Evolutionary conservation across 208 protist species (phyloP), one percentile per base, ranked within the genome.

Genomic region (Wallacemonas sp.): DNA sequence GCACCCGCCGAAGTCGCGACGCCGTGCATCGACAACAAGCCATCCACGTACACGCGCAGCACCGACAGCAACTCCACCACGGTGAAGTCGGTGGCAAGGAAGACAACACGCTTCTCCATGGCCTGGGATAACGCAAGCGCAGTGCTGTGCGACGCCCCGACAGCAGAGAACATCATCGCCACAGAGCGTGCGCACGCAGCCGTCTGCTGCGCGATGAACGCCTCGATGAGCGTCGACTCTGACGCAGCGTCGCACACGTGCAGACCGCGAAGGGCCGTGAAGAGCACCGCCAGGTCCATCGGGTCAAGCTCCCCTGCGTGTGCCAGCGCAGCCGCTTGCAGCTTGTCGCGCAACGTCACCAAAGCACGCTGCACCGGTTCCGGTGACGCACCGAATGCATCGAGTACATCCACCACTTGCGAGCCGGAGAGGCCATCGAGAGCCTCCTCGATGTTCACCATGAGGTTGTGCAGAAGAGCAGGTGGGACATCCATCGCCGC

Each of bases 71-170:
- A 69, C 79, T 95, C 89, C 8, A 46, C 62, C 1, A 85, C 80
- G 13, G 79, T 91, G 70, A 91, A 93, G 68, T 93, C 86, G 5
- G 84, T 89, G 0, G 82, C 70, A 5, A 95, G 76, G 60, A 92
- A 95, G 10, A 95, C 58, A 2, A 84, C 78, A 17, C 89, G 73
- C 9, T 78, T 66, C 41, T 76, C 81, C 76, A 93, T 83, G 24
- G 53, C 65, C 44, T 87, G 78, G 15, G 83, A 72, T 33, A 88
- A 48, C 37, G 42, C 37, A 50, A 90, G 57, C 30, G 52, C 45
- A 5, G 71, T 64, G 17, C 19, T 38, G 42, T 62, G 63, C 36
- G 63, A 55, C 10, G 33, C 30, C n/a, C 33, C 38, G 30, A 80
- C 61, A 5, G 84, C 78, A 19, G 82, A 69, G 64, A 91, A 92